Conservation (phyloP, 352 stramenopile genomes). For the Pseudoperonospora humuli region DNA sequence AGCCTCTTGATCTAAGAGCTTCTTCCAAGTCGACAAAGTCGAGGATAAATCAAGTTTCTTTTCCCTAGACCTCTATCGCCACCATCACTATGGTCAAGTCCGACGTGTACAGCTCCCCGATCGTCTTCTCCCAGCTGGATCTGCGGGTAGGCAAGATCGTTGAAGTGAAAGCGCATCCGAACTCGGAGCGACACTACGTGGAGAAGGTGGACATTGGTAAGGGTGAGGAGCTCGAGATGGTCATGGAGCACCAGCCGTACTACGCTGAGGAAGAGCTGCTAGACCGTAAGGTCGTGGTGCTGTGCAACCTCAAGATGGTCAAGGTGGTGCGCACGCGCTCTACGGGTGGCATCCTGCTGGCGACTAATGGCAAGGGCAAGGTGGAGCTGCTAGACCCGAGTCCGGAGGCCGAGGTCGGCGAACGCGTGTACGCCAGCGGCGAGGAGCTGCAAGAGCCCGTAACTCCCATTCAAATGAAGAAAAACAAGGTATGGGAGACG, state of each 20-base stretch:
- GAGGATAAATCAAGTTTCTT: background rate
- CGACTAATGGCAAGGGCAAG: conserved; percentile 45
- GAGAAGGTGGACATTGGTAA: conserved; percentile 73
- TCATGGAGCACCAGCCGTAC: conserved; percentile 68
- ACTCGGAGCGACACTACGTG: conserved; percentile 65
- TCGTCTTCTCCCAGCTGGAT: conserved; percentile 62
- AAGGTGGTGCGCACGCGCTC: conserved; percentile 61
- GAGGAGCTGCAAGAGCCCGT: conserved; percentile 64
- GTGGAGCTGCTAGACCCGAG: conserved; percentile 59
- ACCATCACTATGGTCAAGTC: conserved; percentile 55
- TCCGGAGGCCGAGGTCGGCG: conserved; percentile 53
- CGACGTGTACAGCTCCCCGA: conserved; percentile 67
- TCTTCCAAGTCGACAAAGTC: no score
- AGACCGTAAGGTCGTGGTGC: conserved; percentile 56
- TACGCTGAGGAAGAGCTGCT: conserved; percentile 70
- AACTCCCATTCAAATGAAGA: conserved; percentile 78
- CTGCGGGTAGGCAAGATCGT: conserved; percentile 63
- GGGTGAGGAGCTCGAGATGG: conserved; percentile 65
- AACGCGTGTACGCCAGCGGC: conserved; percentile 63
- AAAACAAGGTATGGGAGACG: conserved; percentile 79
- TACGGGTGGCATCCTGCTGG: conserved; percentile 50
- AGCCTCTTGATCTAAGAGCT: conserved; percentile 3
- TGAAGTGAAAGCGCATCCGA: conserved; percentile 56
- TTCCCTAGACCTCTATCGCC: background rate
- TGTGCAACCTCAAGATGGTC: conserved; percentile 74